Base-by-base conservation (phyloP, 1,139 yeast genomes). In the Saccharomyces hybrid region DNA sequence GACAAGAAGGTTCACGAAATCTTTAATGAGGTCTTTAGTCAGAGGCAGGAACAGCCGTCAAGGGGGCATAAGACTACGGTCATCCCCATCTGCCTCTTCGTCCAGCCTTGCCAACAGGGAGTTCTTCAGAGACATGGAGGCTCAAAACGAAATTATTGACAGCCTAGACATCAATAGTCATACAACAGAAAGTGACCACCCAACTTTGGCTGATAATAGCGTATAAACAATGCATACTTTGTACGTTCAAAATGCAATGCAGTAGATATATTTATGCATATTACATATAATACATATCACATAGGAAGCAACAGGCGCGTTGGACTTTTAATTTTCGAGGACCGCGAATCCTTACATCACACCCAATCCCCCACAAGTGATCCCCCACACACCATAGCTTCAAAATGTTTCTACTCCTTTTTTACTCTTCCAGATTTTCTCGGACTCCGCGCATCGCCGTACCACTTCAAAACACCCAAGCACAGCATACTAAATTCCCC, bases 101-200 rank as follows among this genome's bases (percentile, higher is more conserved):
- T 38, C 44, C 8, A 38, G 44, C 13, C 44, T 38, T 6, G 44
- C 7, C 44, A 38, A 38, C n/a, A 38, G 44, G 19, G 44, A 38
- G 44, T 61, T 66, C 47, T 52, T 60, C 16, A 54, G 69, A 42
- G 70, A 67, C 53, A 66, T 68, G 63, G 70, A 67, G 48, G 62
- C 60, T 13, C 71, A 68, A 48, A 68, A 68, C 58, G 61, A 62
- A 41, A 58, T 67, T 5, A 54, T 68, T 11, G 71, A 68, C 53
- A 62, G 62, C 48, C 56, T 68, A 19, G 70, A 67, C 23, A 60
- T 62, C 8, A 56, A 55, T n/a, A 55, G 56, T 48, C 50, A 47
- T 47, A 56, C 51, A 34, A 53, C 55, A 23, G 29, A 48, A 31
- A 34, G 50, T 8, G 47, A 34, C 16, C 42, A 38, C 34, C 25